A percentile compares a stretch with the other conserved stretches of the same genome.
Evolutionary conservation across 805 yeast genomes (phyloP).

Genomic region (Spathaspora hagerdaliae): DNA sequence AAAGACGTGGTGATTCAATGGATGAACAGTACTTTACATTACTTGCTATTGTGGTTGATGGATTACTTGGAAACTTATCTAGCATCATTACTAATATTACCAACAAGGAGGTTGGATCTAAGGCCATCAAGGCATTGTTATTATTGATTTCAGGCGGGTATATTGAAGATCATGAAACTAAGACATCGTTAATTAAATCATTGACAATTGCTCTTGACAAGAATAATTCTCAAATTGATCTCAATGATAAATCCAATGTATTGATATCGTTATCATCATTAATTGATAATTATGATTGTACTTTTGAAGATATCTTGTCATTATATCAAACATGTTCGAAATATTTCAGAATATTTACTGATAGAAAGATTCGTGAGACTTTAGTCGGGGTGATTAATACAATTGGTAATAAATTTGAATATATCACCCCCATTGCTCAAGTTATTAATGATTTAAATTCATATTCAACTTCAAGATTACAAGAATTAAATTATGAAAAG

Average conservation of each 20-base stretch:
- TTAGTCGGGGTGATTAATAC: constrained; percentile 57
- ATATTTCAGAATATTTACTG: constrained; percentile 56
- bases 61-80: constrained; percentile 51
- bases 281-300: constrained; percentile 49
- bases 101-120: constrained; percentile 45
- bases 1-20: constrained; percentile 9
- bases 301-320: constrained; percentile 45
- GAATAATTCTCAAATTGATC: constrained; percentile 48
- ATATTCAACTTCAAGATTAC: constrained; percentile 55
- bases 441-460: constrained; percentile 70
- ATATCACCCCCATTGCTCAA: constrained; percentile 39
- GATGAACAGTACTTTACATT: constrained; percentile 44
- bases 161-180: constrained; percentile 52
- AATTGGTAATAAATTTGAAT: constrained; percentile 52
- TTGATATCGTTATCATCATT: constrained; percentile 55
- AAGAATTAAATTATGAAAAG: constrained; percentile 75
- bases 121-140: constrained; percentile 49
- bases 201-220: constrained; percentile 59
- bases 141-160: constrained; percentile 55
- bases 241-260: constrained; percentile 52
- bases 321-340: constrained; percentile 51
- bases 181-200: constrained; percentile 50
- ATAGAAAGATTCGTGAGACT: constrained; percentile 56
- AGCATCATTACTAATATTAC: constrained; percentile 37
- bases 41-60: constrained; percentile 55